phyloP scores from a whole-genome alignment of 495 filamentous ascomycete species.

The Astrocystis sublimbata region DNA sequence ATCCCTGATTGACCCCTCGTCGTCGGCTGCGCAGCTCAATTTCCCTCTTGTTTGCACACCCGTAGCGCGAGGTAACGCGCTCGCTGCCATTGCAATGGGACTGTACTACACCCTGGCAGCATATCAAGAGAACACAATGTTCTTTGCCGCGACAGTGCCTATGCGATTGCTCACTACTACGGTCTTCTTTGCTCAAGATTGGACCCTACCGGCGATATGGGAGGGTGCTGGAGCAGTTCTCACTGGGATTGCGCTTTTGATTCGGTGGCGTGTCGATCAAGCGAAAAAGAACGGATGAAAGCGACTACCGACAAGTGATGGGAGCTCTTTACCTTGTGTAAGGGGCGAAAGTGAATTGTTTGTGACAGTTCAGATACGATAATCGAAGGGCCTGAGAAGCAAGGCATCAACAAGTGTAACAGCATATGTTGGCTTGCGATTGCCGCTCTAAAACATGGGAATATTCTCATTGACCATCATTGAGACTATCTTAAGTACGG shows the following conservation, averaged over 20 bases:
- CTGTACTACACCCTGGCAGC: slow-evolving; percentile 23
- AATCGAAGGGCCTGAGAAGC: too few relatives aligned
- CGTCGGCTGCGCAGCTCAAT: slow-evolving; percentile 5
- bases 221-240: slow-evolving; percentile 20
- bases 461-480: too few relatives aligned
- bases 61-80: slow-evolving; percentile 9
- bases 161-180: slow-evolving; percentile 24
- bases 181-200: slow-evolving; percentile 19
- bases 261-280: not conserved
- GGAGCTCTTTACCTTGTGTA: not conserved
- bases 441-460: too few relatives aligned
- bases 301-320: not conserved
- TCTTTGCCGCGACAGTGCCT: slow-evolving; percentile 20
- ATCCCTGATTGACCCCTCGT: slow-evolving; percentile 6
- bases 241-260: slow-evolving; percentile 17
- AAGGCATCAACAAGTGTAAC: too few relatives aligned
- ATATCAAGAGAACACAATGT: slow-evolving; percentile 22
- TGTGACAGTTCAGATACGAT: too few relatives aligned
- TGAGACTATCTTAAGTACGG: too few relatives aligned
- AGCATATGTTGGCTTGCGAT: too few relatives aligned
- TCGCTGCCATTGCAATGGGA: slow-evolving; percentile 25
- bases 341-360: too few relatives aligned
- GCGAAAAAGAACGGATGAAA: not conserved
- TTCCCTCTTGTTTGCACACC: slow-evolving; percentile 5
- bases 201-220: slow-evolving; percentile 20